Base-by-base conservation (phyloP, 2,329 filamentous ascomycete species). In the Paramyrothecium roridum region DNA sequence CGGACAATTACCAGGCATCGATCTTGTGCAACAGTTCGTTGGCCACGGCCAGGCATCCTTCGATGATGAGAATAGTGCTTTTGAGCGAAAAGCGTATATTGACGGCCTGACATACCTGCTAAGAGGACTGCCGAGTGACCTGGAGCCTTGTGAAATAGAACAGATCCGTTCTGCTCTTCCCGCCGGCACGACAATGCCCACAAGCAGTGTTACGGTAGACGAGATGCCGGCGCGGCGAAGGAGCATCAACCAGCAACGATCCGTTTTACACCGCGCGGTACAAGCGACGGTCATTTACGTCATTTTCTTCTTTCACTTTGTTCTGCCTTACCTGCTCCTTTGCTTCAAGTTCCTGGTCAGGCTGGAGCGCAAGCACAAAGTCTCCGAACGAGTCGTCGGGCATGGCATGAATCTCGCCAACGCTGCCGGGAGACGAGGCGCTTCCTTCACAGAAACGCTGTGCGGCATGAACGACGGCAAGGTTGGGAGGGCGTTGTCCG, bases 311-410 rank as follows among this genome's bases (percentile, higher is more conserved):
- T 55, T 84, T 23, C 82, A 86, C 53, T 77, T 88, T 50, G 58
- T 88, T 17, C 67, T 87, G 12, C 86, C 87, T 1, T 88, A 87
- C 63, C 64, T 86, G 33, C 78, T 82, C 59, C 63, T 80, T 4
- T 67, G 88, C 13, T 61, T 86, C 16, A 75, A 76, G 17, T 70
- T 79, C 17, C 75, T 80, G 17, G 86, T 85, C 58, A 74, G 79
- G 50, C 86, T 87, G 59, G 88, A 92, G 66, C 80, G 85, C 17
- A 79, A 84, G 60, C 83, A 91, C 70, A 83, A 82, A 58, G 76
- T 92, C 57, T 85, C 89, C 85, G 33, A 93, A 73, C 52, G 91
- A 72, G 71, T 93, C 86, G 75, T 93, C 85, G 53, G 89, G 74
- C 63, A 83, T 67, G 58, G 88, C 72, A 64, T 88, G 82, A 67